Percentiles rank a stretch among this genome's conserved stretches.
These are phyloP conservation scores for Aphanomyces cochlioides DNA, from an alignment of 352 stramenopile species.

Conservation along the genomic window DNA sequence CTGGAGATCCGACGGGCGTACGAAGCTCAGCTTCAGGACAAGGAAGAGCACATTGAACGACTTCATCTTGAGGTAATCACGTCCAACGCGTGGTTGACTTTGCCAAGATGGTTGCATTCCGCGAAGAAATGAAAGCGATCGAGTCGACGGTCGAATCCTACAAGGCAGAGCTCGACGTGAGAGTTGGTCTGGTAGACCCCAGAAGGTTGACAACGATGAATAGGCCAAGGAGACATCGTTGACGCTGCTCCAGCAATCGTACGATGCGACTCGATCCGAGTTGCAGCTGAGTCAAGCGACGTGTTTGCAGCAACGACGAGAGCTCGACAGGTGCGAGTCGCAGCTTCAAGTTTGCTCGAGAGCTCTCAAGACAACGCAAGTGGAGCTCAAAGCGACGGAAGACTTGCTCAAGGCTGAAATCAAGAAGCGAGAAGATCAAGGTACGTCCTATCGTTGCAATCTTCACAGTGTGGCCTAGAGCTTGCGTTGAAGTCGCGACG, in stretches of 20 bases:
- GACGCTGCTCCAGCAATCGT: too few relatives aligned
- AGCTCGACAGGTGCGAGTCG: too few relatives aligned
- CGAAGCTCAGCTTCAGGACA: not conserved
- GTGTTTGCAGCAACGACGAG: too few relatives aligned
- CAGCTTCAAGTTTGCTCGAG: too few relatives aligned
- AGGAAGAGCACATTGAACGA: not conserved
- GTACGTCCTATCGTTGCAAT: conserved; percentile 24
- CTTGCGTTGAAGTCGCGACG: conserved; percentile 44
- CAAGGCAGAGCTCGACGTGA: not conserved
- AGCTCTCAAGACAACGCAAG: not conserved
- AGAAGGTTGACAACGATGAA: too few relatives aligned
- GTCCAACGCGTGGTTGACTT: not conserved
- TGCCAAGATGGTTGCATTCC: conserved; percentile 8
- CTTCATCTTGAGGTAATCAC: conserved; percentile 1
- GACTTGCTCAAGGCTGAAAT: conserved; percentile 46
- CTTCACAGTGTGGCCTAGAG: conserved; percentile 35
- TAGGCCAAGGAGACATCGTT: too few relatives aligned
- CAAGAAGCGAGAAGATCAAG: conserved; percentile 41
- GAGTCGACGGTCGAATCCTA: not conserved
- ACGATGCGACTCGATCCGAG: too few relatives aligned
- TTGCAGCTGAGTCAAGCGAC: too few relatives aligned
- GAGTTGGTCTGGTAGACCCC: not conserved
- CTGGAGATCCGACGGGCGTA: not conserved
- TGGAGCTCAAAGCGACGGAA: conserved; percentile 49
- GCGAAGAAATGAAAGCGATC: not conserved